phyloP scores from a whole-genome alignment of 2,329 filamentous ascomycete genomes.

The Trichoderma koningiopsis region DNA sequence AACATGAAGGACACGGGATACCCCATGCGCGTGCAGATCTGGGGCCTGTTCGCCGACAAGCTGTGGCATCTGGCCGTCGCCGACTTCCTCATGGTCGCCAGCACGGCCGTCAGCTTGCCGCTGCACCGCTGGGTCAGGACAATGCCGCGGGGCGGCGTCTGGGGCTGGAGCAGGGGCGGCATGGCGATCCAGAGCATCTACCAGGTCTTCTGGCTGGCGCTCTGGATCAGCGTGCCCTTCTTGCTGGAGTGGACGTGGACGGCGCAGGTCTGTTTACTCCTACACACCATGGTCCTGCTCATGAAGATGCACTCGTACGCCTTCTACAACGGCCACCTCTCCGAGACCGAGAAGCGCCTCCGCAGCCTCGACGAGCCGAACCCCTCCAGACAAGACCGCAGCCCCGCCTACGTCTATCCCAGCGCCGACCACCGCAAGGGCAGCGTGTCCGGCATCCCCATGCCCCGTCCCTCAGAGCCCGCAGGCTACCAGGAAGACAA shows the following conservation, averaged over 20 bases:
- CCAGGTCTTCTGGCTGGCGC: constrained; percentile 73
- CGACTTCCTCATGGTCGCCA: constrained; percentile 82
- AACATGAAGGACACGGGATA: constrained; percentile 94
- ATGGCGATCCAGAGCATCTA: constrained; percentile 81
- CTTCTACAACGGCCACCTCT: constrained; percentile 96
- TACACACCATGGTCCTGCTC: constrained; percentile 86
- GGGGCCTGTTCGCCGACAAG: constrained; percentile 84
- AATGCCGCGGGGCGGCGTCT: constrained; percentile 49
- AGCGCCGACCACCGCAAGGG: constrained; percentile 54
- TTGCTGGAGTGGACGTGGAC: constrained; percentile 93
- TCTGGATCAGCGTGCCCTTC: constrained; percentile 88
- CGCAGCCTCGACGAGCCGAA: constrained; percentile 75
- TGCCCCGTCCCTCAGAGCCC: constrained; percentile 18
- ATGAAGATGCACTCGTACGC: constrained; percentile 99
- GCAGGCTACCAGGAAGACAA: constrained; percentile 15
- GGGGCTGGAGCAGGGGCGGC: constrained; percentile 78
- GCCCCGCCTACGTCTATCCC: constrained; percentile 76
- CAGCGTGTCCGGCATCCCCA: constrained; percentile 43
- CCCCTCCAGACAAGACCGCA: constrained; percentile 65
- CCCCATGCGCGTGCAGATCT: constrained; percentile 82
- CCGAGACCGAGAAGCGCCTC: constrained; percentile 80
- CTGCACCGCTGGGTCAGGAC: constrained; percentile 69
- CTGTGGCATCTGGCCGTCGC: constrained; percentile 82
- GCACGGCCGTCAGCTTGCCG: constrained; percentile 70
- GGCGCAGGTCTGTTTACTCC: constrained; percentile 87